Conservation (phyloP, 768 basidiomycete genomes). For the Amanita muscaria region DNA sequence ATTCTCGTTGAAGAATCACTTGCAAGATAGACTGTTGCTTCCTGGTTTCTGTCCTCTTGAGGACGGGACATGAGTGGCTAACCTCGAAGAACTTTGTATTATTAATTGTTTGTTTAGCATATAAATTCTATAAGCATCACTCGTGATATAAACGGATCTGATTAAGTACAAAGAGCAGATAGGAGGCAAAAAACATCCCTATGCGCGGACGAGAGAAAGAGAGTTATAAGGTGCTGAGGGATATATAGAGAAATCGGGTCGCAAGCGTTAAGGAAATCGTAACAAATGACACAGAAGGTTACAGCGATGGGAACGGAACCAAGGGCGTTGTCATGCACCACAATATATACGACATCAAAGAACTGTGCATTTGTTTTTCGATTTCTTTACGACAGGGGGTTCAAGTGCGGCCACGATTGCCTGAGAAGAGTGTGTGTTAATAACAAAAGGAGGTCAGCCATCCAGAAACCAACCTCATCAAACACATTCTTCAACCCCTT, state of each 20-base stretch:
- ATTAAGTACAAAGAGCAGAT: slow-evolving; percentile 32
- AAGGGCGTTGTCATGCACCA: neutral
- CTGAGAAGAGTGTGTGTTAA: slow-evolving; percentile 29
- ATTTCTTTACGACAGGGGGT: slow-evolving; percentile 86
- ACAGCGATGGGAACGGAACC: slow-evolving; percentile 12
- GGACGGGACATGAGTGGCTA: slow-evolving; percentile 51
- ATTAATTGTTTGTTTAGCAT: neutral
- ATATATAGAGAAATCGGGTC: slow-evolving; percentile 40
- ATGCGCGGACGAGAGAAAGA: slow-evolving; percentile 10
- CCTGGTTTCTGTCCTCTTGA: slow-evolving; percentile 86
- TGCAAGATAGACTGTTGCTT: slow-evolving; percentile 84
- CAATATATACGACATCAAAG: slow-evolving; percentile 39
- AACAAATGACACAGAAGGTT: slow-evolving; percentile 17
- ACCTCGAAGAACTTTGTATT: neutral
- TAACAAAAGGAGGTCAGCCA: slow-evolving; percentile 12
- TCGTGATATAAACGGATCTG: slow-evolving; percentile 13
- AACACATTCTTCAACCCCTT: slow-evolving; percentile 99
- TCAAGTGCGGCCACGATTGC: slow-evolving; percentile 98
- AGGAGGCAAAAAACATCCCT: slow-evolving; percentile 17
- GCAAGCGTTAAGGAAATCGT: slow-evolving; percentile 26
- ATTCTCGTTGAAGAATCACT: slow-evolving; percentile 9
- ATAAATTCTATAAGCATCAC: neutral
- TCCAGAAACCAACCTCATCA: slow-evolving; percentile 96
- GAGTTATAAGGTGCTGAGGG: slow-evolving; percentile 27
- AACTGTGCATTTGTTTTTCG: slow-evolving; percentile 73